phyloP scores from a whole-genome alignment of 1,284 basidiomycete genomes.

The Irpex sp. region DNA sequence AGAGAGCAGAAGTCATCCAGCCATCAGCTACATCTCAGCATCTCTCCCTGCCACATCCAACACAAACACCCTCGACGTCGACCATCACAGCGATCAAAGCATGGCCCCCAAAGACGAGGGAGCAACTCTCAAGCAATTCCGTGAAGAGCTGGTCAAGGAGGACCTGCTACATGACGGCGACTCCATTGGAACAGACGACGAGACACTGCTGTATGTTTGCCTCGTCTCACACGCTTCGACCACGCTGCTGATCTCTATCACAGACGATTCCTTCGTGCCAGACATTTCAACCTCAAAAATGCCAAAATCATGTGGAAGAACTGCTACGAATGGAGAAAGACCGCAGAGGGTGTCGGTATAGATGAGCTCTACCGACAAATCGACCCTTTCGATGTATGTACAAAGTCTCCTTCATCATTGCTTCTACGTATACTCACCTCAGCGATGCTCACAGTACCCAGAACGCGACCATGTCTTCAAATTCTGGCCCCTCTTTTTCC shows the following conservation, averaged over 20 bases:
- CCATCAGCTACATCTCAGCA: not conserved
- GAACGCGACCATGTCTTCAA: conserved; percentile 64
- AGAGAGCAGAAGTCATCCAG: not conserved
- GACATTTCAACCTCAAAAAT: conserved; percentile 51
- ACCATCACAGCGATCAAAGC: not conserved
- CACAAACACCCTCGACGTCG: not conserved
- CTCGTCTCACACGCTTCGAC: not conserved
- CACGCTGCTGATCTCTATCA: not conserved
- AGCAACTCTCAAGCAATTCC: conserved; percentile 34
- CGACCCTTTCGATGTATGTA: conserved; percentile 56
- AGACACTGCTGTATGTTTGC: conserved; percentile 48
- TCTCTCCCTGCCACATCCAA: not conserved
- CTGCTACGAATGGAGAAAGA: conserved; percentile 57
- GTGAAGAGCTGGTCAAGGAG: conserved; percentile 45
- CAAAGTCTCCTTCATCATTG: not conserved
- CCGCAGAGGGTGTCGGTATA: conserved; percentile 52
- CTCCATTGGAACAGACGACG: conserved; percentile 63
- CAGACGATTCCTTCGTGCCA: conserved; percentile 68
- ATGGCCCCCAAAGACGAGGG: conserved; percentile 14
- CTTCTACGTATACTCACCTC: not conserved
- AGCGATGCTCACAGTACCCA: conserved; percentile 46
- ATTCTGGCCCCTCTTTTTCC: conserved; percentile 72
- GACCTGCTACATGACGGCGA: conserved; percentile 55
- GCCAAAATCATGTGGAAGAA: conserved; percentile 57
- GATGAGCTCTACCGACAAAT: conserved; percentile 51